Evolutionary conservation across 768 basidiomycete species (phyloP).

Genomic region (Filobasidium floriforme): DNA sequence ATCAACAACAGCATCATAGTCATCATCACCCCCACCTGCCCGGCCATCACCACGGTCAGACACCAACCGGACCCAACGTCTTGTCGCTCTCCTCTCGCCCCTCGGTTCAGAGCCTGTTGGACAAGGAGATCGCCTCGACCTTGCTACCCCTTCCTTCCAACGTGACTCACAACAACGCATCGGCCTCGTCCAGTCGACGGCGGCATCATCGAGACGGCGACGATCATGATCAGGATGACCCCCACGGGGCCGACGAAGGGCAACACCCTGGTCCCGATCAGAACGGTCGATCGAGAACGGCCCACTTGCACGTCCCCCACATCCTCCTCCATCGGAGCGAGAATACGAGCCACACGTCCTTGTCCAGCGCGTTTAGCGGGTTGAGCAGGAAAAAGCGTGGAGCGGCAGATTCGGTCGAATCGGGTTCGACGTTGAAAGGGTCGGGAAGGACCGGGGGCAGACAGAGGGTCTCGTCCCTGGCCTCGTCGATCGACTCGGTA

Average conservation of each 20-base stretch:
- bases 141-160: background rate
- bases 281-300: background rate
- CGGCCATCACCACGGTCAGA: too few species aligned
- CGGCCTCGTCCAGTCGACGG: background rate
- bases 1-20: too few species aligned
- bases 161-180: background rate
- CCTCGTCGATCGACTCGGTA: background rate
- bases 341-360: slow-evolving; percentile 1
- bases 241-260: background rate
- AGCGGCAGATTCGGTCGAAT: background rate
- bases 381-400: background rate
- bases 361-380: slow-evolving; percentile 4
- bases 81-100: too few species aligned
- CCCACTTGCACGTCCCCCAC: background rate
- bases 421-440: background rate
- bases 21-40: too few species aligned
- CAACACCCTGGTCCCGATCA: too few species aligned
- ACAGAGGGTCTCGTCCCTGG: background rate
- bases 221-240: background rate
- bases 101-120: background rate
- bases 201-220: background rate
- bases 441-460: background rate
- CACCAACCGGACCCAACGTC: too few species aligned
- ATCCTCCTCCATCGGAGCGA: slow-evolving; percentile 8
- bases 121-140: background rate